A percentile compares a stretch with the other conserved stretches of the same genome.
Conservation (phyloP, 345 rosid genomes). For the Populus simonii region DNA sequence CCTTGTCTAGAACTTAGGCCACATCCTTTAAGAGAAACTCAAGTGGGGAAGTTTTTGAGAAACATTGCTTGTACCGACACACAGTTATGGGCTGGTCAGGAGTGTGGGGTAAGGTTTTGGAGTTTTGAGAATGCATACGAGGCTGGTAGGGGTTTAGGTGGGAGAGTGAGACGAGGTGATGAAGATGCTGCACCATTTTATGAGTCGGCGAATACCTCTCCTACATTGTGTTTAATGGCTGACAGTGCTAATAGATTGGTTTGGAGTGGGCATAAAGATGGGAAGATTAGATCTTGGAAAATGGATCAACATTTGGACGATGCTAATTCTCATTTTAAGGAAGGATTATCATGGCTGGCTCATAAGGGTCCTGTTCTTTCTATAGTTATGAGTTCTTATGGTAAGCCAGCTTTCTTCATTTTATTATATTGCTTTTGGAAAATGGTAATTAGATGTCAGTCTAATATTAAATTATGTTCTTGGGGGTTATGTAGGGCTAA, state of each 20-base stretch:
- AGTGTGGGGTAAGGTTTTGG: slow-evolving; percentile 86
- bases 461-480: not conserved
- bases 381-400: slow-evolving; percentile 71
- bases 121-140: slow-evolving; percentile 57
- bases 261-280: slow-evolving; percentile 97
- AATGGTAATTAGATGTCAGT: too few species aligned
- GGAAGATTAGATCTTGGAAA: slow-evolving; percentile 88
- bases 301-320: slow-evolving; percentile 38
- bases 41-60: slow-evolving; percentile 79
- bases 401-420: slow-evolving; percentile 30
- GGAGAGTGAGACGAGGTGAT: slow-evolving; percentile 78
- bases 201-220: slow-evolving; percentile 70
- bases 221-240: slow-evolving; percentile 72
- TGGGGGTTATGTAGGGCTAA: not conserved
- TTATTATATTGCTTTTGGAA: not conserved
- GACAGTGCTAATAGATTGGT: slow-evolving; percentile 69
- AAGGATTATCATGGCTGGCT: slow-evolving; percentile 95
- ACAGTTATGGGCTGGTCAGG: slow-evolving; percentile 98
- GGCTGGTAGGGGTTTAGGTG: slow-evolving; percentile 59
- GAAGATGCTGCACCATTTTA: slow-evolving; percentile 98
- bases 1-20: slow-evolving; percentile 85
- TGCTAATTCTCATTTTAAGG: slow-evolving; percentile 51
- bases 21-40: slow-evolving; percentile 91
- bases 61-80: slow-evolving; percentile 79
- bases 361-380: slow-evolving; percentile 80